Evolutionary conservation across 768 basidiomycete species (phyloP), one percentile per base, ranked within the genome.

Genomic region (Tulasnella sp.): DNA sequence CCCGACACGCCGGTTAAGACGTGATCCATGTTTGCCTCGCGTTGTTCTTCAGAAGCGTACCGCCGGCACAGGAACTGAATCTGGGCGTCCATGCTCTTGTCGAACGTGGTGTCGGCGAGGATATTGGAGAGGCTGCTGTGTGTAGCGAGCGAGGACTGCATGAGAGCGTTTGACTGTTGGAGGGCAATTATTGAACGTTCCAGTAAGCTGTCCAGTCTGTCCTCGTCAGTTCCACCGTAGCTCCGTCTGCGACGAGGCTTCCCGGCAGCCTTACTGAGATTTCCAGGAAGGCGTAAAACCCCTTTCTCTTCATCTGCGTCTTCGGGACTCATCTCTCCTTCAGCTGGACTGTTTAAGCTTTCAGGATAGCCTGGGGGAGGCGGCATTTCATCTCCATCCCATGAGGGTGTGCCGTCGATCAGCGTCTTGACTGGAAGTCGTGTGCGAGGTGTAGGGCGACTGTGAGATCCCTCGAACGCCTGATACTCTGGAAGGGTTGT

Each of bases 161-260:
- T 74, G 10, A 91, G 74, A 2, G 82, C 78, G 60, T 91, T 91
- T 3, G 88, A 91, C 76, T 89, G 83, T 68, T 91, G 89, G 8
- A 92, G 75, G 0, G 88, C 88, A 70, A 88, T 82, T 13, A 91
- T 86, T 64, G 86, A 88, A 63, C 88, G 81, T 60, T 82, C 86
- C 1, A 91, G 77, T 15, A 91, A 74, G n/a, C 83, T 78, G 70
- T 91, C 89, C 17, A 67, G n/a, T 24, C 29, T n/a, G n/a, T 48
- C 47, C 5, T 51, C 32, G 2, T 24, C 30, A 11, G 27, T 30
- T 5, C 27, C 24, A n/a, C 47, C 44, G 23, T 27, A 15, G n/a
- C 44, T 48, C 21, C 54, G 32, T 26, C 10, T 44, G n/a, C 54
- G 32, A 21, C 54, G 32, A 21, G 43, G n/a, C 41, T 42, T 44